phyloP scores from a whole-genome alignment of 176 grass and related monocot genomes.

The Carex pumila region DNA sequence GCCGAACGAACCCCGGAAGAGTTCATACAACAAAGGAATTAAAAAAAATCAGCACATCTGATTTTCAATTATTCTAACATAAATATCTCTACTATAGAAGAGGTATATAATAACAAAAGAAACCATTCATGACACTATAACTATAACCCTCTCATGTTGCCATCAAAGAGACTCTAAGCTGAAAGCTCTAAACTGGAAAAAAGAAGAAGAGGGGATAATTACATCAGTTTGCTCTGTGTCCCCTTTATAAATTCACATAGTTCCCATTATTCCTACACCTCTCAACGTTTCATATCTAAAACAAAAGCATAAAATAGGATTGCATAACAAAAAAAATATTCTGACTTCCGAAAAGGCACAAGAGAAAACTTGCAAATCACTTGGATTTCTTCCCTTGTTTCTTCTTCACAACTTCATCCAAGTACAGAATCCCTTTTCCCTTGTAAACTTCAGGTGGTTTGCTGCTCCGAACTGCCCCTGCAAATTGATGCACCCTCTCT shows the following conservation, averaged over 20 bases:
- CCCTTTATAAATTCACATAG: background rate
- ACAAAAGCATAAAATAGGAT: background rate
- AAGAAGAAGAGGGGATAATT: background rate
- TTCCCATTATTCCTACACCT: background rate
- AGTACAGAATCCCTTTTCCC: conserved; percentile 54
- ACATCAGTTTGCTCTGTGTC: background rate
- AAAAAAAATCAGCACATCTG: too few species aligned
- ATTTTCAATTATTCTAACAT: background rate
- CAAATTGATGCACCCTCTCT: conserved; percentile 50
- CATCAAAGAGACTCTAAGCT: background rate
- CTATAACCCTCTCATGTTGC: too few species aligned
- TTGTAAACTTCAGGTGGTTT: conserved; percentile 64
- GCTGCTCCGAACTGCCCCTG: conserved; percentile 39
- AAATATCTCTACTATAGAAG: background rate
- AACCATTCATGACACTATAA: background rate
- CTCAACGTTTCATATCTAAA: background rate
- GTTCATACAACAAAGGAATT: background rate
- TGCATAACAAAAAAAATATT: background rate
- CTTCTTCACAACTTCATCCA: conserved; percentile 64
- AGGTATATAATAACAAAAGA: background rate
- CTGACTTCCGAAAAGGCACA: background rate
- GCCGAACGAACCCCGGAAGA: too few species aligned
- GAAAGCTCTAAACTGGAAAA: background rate
- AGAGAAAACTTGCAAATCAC: conserved; percentile 12
- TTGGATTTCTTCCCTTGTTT: conserved; percentile 60